Base-by-base conservation (phyloP, 2,329 filamentous ascomycete species). In the Fusarium abutilonis region DNA sequence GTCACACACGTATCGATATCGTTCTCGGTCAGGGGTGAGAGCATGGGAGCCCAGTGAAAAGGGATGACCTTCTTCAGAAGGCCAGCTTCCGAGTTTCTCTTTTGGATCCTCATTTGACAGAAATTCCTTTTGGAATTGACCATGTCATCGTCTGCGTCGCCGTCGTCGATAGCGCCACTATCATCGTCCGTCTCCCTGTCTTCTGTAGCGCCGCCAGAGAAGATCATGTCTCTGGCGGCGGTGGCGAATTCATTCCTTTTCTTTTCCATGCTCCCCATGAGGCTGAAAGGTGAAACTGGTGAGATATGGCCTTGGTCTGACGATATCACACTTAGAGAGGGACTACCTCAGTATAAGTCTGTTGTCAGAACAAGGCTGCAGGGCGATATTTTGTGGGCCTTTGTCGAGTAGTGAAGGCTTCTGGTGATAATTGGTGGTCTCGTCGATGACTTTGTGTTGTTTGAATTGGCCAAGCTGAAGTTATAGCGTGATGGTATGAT, bases 1-100 rank as follows among this genome's bases (percentile, higher is more conserved):
- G 78, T 79, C 21, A 84, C 73, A 62, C 82, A 84, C 8, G 84
- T 86, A 29, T 89, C 86, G 44, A 89, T 73, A 68, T 92, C 88
- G 23, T 83, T 84, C 43, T 84, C 75, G 36, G 86, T 91, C 46
- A 97, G 82, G 26, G 90, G 85, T 48, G 91, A 86, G n/a, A 90
- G 71, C 72, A 74, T 75, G 7, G 23, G 92, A 87, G 70, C 91
- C 85, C 69, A 85, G 46, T 85, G 80, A 68, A 89, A 87, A 9
- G 79, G 81, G 43, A 83, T 71, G 34, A 81, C 67, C 58, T 82
- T 78, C 56, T 82, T 76, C 31, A 80, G 73, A 64, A 72, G 64
- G 10, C 68, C 62, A 26, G 59, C 63, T 41, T 69, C 67, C 63
- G 73, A 64, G 69, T 73, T 68, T 67, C 73, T 50, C 60, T 74